Conservation (phyloP, 768 basidiomycete species). For the Candolleomyces efflorescens region DNA sequence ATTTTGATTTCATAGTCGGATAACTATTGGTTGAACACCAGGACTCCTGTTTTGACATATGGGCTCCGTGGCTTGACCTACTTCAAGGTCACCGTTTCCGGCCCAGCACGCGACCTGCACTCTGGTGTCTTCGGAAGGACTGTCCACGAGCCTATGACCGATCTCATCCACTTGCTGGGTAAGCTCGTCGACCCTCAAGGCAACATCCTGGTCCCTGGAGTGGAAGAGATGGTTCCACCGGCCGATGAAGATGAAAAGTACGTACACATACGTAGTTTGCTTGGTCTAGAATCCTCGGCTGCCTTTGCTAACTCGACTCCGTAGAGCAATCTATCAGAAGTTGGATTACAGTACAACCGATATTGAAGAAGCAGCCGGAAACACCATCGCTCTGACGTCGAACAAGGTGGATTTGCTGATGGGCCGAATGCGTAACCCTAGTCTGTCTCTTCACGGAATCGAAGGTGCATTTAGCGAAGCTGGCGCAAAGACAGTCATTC, state of each 20-base stretch:
- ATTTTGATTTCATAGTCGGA: slow-evolving; percentile 54
- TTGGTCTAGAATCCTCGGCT: background rate
- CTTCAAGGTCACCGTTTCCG: slow-evolving; percentile 77
- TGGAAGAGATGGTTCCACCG: slow-evolving; percentile 78
- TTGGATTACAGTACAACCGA: slow-evolving; percentile 74
- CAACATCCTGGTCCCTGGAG: slow-evolving; percentile 84
- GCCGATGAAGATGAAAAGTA: slow-evolving; percentile 72
- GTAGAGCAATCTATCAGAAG: slow-evolving; percentile 62
- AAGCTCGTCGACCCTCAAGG: slow-evolving; percentile 78
- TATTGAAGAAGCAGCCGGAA: slow-evolving; percentile 75
- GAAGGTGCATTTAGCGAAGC: slow-evolving; percentile 88
- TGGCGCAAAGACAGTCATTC: slow-evolving; percentile 92
- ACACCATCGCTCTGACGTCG: slow-evolving; percentile 62
- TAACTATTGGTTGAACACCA: slow-evolving; percentile 90
- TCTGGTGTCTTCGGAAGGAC: slow-evolving; percentile 83
- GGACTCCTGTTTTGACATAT: slow-evolving; percentile 79
- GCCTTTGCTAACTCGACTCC: background rate
- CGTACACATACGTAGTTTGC: background rate
- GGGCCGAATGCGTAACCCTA: slow-evolving; percentile 91
- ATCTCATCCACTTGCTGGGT: slow-evolving; percentile 78
- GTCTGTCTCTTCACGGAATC: slow-evolving; percentile 90
- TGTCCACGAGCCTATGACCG: slow-evolving; percentile 93
- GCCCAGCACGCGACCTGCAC: slow-evolving; percentile 85
- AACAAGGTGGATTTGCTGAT: slow-evolving; percentile 82
- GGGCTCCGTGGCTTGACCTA: slow-evolving; percentile 87